phyloP scores from a whole-genome alignment of 2,329 filamentous ascomycete species.

The Fusarium temperatum region DNA sequence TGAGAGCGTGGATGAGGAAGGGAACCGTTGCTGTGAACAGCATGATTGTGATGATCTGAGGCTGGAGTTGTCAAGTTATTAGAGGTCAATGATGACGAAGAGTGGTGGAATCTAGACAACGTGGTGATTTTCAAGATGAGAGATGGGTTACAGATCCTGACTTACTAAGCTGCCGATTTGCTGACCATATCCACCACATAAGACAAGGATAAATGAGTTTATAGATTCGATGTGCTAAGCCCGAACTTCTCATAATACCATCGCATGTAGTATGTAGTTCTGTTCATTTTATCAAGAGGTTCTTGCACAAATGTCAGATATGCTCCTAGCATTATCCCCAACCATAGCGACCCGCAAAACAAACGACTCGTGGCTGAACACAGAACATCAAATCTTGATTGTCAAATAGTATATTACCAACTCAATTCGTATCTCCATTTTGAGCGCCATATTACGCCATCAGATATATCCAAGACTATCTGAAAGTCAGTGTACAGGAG shows the following conservation, averaged over 20 bases:
- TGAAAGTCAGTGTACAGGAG: background rate
- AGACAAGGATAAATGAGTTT: background rate
- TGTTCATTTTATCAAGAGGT: background rate
- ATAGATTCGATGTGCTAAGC: background rate
- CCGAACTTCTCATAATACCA: background rate
- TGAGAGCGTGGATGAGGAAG: constrained; percentile 50
- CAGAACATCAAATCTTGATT: background rate
- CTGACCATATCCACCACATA: background rate
- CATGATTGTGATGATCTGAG: background rate
- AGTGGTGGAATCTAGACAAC: background rate
- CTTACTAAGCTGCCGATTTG: constrained; percentile 4
- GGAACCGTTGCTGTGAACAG: constrained; percentile 35
- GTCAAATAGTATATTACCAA: background rate
- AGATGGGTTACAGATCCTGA: background rate
- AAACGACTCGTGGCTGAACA: background rate
- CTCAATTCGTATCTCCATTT: background rate
- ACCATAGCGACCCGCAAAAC: too few species aligned
- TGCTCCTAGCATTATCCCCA: background rate
- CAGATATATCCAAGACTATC: background rate
- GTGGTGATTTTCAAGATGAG: background rate
- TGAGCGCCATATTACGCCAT: background rate
- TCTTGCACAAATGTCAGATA: too few species aligned
- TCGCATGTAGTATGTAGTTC: background rate
- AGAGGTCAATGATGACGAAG: background rate
- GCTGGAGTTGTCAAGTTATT: background rate